phyloP scores from a whole-genome alignment of 2,329 filamentous ascomycete species.

The Hypoxylon sp. region DNA sequence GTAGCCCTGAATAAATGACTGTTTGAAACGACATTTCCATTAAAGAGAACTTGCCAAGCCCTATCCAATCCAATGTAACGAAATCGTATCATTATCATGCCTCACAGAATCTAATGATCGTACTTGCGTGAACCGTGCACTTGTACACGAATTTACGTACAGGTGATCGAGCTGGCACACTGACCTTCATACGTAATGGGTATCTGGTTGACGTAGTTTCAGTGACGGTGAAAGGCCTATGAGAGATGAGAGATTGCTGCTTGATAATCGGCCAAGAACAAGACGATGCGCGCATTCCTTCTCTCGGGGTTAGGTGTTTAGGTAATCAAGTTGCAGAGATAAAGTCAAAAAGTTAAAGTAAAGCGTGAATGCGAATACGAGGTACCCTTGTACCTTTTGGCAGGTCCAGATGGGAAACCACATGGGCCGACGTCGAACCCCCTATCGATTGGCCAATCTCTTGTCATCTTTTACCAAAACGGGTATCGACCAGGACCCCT shows the following conservation, averaged over 20 bases:
- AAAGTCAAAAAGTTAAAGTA: background rate
- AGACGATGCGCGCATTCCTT: conserved; percentile 10
- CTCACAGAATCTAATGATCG: conserved; percentile 28
- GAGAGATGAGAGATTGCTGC: conserved; percentile 19
- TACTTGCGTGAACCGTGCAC: conserved; percentile 10
- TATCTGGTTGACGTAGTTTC: conserved; percentile 11
- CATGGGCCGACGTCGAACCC: conserved; percentile 29
- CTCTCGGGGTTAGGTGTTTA: background rate
- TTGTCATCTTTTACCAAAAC: conserved; percentile 41
- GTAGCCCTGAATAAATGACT: background rate
- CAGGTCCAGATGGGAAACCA: background rate
- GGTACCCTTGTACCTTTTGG: conserved; percentile 31
- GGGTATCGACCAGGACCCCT: conserved; percentile 25
- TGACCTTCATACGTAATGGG: conserved; percentile 30
- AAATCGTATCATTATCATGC: conserved; percentile 43
- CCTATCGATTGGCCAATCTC: conserved; percentile 45
- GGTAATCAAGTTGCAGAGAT: background rate
- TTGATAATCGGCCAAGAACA: conserved; percentile 21
- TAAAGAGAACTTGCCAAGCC: conserved; percentile 29
- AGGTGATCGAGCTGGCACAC: too few relatives aligned
- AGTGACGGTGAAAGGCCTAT: conserved; percentile 34
- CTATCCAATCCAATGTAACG: conserved; percentile 28
- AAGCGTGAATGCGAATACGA: conserved; percentile 41
- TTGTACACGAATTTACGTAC: too few relatives aligned
- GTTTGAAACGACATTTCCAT: conserved; percentile 16